Conservation (phyloP, 2,329 filamentous ascomycete genomes). For the Fusarium nurragi region DNA sequence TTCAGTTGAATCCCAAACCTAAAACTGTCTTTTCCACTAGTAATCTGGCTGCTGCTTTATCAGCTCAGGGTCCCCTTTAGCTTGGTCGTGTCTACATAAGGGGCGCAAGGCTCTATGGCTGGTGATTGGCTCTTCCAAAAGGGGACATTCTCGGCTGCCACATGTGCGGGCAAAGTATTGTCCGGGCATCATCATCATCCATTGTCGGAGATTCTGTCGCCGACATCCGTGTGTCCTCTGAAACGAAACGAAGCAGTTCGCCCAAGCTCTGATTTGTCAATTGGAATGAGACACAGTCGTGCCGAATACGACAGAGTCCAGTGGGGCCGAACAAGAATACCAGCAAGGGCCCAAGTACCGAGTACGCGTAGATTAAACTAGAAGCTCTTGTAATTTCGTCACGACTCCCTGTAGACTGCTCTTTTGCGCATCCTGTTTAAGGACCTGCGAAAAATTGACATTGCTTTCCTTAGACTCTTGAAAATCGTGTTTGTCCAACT, state of each 20-base stretch:
- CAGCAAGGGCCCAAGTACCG: not conserved
- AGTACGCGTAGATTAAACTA: conserved; percentile 17
- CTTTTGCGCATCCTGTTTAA: not conserved
- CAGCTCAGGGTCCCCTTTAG: not conserved
- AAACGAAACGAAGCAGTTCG: not conserved
- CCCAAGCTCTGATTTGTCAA: conserved; percentile 17
- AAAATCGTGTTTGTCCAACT: not conserved
- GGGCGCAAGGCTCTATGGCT: conserved; percentile 5
- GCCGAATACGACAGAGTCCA: conserved; percentile 30
- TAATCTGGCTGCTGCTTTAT: not conserved
- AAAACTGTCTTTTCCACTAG: conserved; percentile 36
- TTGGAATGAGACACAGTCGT: not conserved
- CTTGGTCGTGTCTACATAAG: not conserved
- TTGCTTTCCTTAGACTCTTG: conserved; percentile 11
- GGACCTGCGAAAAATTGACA: conserved; percentile 8
- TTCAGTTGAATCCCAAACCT: conserved; percentile 23
- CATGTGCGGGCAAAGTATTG: conserved; percentile 22
- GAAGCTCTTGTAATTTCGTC: conserved; percentile 32
- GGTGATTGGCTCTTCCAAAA: conserved; percentile 17
- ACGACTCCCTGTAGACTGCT: conserved; percentile 2
- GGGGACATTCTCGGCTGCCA: not conserved
- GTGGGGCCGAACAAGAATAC: conserved; percentile 11
- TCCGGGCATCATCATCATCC: conserved; percentile 13
- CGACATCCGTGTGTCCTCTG: conserved; percentile 14
- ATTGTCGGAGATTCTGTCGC: conserved; percentile 2